Conservation (phyloP, 2,329 filamentous ascomycete genomes). For the Cladosporium sp. region DNA sequence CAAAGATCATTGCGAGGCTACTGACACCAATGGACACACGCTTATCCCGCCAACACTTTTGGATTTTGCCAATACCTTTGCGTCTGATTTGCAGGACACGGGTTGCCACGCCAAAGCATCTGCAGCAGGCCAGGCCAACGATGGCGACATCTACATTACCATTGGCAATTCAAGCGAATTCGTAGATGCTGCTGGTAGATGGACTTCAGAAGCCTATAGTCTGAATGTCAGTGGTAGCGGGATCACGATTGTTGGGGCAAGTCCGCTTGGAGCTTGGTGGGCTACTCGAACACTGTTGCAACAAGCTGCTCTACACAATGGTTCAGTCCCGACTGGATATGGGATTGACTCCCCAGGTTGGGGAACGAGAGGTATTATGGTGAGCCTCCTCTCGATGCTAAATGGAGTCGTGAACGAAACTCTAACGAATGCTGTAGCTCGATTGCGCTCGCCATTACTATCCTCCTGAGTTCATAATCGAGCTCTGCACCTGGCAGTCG, state of each 20-base stretch:
- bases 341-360: conserved; percentile 49
- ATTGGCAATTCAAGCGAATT: conserved; percentile 39
- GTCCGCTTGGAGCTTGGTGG: conserved; percentile 55
- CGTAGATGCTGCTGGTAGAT: conserved; percentile 42
- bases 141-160: conserved; percentile 43
- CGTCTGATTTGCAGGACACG: conserved; percentile 30
- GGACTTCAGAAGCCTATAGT: conserved; percentile 48
- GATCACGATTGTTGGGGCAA: conserved; percentile 48
- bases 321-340: conserved; percentile 39
- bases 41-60: conserved; percentile 48
- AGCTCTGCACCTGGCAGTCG: conserved; percentile 57
- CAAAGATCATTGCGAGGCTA: conserved; percentile 34
- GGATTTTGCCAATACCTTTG: conserved; percentile 47
- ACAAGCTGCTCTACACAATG: conserved; percentile 40
- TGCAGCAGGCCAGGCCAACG: not conserved
- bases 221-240: conserved; percentile 39
- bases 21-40: conserved; percentile 45
- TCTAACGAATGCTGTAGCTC: conserved; percentile 28
- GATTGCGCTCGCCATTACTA: conserved; percentile 56
- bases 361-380: conserved; percentile 25
- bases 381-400: not conserved
- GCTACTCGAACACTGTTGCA: conserved; percentile 53
- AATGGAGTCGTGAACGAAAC: too few relatives aligned
- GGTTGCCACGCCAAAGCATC: not conserved
- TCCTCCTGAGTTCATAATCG: conserved; percentile 48